A percentile compares a stretch with the other conserved stretches of the same genome.
Conservation (phyloP, 495 filamentous ascomycete genomes). For the Chaetomidium leptoderma region DNA sequence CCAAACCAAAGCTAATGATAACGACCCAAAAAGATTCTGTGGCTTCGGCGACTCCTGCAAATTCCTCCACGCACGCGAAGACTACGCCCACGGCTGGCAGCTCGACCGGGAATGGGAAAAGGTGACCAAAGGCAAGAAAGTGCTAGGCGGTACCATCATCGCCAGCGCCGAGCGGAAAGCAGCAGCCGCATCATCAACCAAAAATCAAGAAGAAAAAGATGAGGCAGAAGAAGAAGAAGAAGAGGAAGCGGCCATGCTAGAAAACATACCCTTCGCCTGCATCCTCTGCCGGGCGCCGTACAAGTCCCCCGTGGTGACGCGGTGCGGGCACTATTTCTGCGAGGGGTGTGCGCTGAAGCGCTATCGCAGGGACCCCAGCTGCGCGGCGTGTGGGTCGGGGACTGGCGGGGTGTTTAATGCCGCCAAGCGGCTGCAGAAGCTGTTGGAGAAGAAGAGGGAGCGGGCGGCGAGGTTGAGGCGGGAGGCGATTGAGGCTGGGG, state of each 20-base stretch:
- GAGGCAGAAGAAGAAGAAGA: conserved; percentile 50
- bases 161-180: conserved; percentile 53
- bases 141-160: conserved; percentile 56
- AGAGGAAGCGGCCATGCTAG: conserved; percentile 71
- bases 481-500: conserved; percentile 66
- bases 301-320: conserved; percentile 76
- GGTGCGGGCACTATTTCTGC: conserved; percentile 95
- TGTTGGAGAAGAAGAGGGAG: conserved; percentile 80
- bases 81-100: conserved; percentile 93
- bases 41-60: conserved; percentile 59
- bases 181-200: no score
- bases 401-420: conserved; percentile 88
- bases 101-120: conserved; percentile 91
- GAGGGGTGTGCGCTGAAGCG: conserved; percentile 78
- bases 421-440: conserved; percentile 74
- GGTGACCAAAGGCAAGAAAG: conserved; percentile 69
- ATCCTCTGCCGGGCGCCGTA: conserved; percentile 84
- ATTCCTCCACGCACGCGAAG: conserved; percentile 79
- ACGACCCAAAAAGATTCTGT: no score
- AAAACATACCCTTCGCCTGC: conserved; percentile 93
- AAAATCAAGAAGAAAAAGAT: conserved; percentile 33
- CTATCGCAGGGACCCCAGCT: conserved; percentile 73
- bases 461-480: conserved; percentile 61
- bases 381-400: conserved; percentile 77
- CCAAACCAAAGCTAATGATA: no score